Evolutionary conservation across 768 basidiomycete species (phyloP).

Genomic region (Trametes sanguinea): DNA sequence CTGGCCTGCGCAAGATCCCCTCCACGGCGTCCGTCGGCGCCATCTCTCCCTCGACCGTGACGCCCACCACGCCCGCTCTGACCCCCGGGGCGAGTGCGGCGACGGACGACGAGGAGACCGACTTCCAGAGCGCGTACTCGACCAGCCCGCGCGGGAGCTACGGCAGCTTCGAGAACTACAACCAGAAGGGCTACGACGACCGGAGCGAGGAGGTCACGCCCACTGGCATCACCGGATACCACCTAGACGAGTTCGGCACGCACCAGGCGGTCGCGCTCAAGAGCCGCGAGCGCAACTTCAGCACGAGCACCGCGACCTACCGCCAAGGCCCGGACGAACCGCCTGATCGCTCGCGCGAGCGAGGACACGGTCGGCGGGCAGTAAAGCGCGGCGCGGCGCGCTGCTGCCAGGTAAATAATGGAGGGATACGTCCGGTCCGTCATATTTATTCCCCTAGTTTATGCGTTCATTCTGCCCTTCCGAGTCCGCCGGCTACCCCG

Average conservation of each 20-base stretch:
- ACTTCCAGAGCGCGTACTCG: constrained; percentile 87
- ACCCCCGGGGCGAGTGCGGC: constrained; percentile 34
- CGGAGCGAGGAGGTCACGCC: constrained; percentile 30
- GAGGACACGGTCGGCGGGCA: constrained; percentile 40
- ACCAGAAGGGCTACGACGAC: constrained; percentile 13
- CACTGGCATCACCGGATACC: constrained; percentile 25
- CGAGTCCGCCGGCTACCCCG: constrained; percentile 3
- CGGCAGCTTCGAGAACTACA: constrained; percentile 43
- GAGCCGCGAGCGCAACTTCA: constrained; percentile 58
- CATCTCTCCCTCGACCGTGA: constrained; percentile 26
- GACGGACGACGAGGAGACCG: constrained; percentile 79
- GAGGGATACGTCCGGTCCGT: constrained; percentile 10
- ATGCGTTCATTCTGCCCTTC: constrained; percentile 17
- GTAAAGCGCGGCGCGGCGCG: background rate
- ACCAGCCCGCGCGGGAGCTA: constrained; percentile 71
- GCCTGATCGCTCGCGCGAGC: constrained; percentile 35
- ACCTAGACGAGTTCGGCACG: constrained; percentile 35
- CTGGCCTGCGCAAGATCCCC: constrained; percentile 36
- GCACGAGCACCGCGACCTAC: constrained; percentile 53
- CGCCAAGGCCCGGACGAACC: constrained; percentile 34
- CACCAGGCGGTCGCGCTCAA: constrained; percentile 28
- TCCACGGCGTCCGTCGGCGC: constrained; percentile 37
- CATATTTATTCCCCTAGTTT: constrained; percentile 27
- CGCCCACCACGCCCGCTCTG: constrained; percentile 40
- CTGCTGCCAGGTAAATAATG: constrained; percentile 20